These are phyloP conservation scores for Lodderomyces pseudojiufengensis DNA, from an alignment of 1,139 yeast species.

Conservation along the genomic window DNA sequence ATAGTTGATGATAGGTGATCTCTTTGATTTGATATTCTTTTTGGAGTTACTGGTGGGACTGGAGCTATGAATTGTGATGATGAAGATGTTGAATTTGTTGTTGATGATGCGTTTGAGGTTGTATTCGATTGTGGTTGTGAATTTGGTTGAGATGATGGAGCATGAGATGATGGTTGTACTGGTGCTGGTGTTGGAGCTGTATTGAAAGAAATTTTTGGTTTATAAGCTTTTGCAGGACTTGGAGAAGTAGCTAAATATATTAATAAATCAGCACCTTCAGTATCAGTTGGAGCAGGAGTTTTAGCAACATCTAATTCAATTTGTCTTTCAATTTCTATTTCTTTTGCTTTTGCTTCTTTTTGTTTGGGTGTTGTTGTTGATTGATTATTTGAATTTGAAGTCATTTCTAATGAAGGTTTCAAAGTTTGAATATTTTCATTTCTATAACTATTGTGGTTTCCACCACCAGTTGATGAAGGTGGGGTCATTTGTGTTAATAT, in stretches of 20 bases:
- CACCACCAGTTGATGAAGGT: slow-evolving; percentile 1
- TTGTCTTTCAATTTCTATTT: not conserved
- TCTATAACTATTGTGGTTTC: slow-evolving; percentile 12
- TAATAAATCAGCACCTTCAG: slow-evolving; percentile 79
- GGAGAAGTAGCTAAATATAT: slow-evolving; percentile 86
- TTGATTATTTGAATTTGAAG: not conserved
- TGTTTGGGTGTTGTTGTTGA: not conserved
- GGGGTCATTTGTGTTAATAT: slow-evolving; percentile 38
- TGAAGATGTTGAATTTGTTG: slow-evolving; percentile 1
- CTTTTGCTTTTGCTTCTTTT: not conserved
- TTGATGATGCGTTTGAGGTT: slow-evolving; percentile 4
- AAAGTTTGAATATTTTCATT: slow-evolving; percentile 19
- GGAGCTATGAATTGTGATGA: slow-evolving; percentile 22
- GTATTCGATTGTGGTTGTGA: slow-evolving; percentile 13
- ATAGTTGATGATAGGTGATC: slow-evolving; percentile 15
- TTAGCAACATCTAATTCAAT: slow-evolving; percentile 3
- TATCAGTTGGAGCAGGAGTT: slow-evolving; percentile 32
- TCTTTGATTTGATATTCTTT: slow-evolving; percentile 19
- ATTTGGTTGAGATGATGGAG: slow-evolving; percentile 17
- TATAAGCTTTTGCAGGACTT: slow-evolving; percentile 56
- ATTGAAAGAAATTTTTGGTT: slow-evolving; percentile 25
- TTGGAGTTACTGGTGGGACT: slow-evolving; percentile 47
- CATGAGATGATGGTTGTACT: slow-evolving; percentile 2
- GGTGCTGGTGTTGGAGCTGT: slow-evolving; percentile 7
- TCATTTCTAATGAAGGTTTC: slow-evolving; percentile 39